Base-by-base conservation (phyloP, 306 rosid genomes). In the Trichosanthes truncata region DNA sequence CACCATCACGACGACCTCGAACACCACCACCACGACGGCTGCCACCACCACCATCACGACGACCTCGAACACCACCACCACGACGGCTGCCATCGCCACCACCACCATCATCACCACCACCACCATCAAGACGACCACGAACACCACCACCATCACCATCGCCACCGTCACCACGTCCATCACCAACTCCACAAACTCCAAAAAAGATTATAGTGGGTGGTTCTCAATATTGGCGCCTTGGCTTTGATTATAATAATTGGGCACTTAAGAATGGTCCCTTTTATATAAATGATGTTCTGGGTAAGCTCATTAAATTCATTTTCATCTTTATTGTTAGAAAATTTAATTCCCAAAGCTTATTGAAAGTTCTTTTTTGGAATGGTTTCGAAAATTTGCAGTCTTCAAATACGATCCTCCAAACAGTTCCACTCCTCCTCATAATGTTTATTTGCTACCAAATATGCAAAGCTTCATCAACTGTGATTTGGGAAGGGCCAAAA, bases 401-500 rank as follows among this genome's bases (percentile, higher is more conserved):
- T 93, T 93, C 87, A 93, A 89, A 84, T 91, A 88, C 52, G 94
- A 87, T 57, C 82, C 88, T 6, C 97, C 93, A 31, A 90, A 67
- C 7, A 62, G 79, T 5, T 79, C 83, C 0, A 76, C 79, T 18
- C 77, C 80, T 60, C 91, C 93, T 9, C 94, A 93, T 67, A 91
- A 85, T 33, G 71, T 63, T 12, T 63, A 63, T 38, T 63, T 63
- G 71, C 45, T 63, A 33, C 21, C 41, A 29, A 33, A 93, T 88
- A 76, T 76, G 4, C 0, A 33, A 60, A 91, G 94, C 80, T 93
- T 84, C 84, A 3, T 21, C 20, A 88, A 84, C 0, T 93, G 97
- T 79, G 88, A 89, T 38, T 18, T 93, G 0, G 73, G 6, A 71
- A 21, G 46, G 94, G 94, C 0, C 83, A 46, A 84, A 81, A 62